phyloP scores from a whole-genome alignment of 208 protist genomes.

The Trypanosoma vivax region DNA sequence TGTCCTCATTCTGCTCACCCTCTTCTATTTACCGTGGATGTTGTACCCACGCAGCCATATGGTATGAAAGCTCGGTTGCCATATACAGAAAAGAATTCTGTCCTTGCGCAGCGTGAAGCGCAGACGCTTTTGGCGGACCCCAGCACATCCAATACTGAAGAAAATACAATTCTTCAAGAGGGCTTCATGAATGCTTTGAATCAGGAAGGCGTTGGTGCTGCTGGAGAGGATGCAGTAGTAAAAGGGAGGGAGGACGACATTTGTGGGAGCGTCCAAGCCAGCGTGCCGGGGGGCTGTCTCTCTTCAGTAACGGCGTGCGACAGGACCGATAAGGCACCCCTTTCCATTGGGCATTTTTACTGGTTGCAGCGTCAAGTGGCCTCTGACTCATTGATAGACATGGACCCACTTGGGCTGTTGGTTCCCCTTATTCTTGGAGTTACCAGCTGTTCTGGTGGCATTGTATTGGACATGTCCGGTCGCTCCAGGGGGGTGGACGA shows the following conservation, averaged over 20 bases:
- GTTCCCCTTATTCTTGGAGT: constrained; percentile 9
- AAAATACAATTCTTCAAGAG: neutral
- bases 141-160: neutral
- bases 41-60: constrained; percentile 36
- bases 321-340: constrained; percentile 15
- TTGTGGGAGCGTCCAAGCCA: too few species aligned
- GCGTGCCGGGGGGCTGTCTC: too few species aligned
- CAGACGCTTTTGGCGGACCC: neutral
- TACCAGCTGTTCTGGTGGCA: neutral
- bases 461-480: constrained; percentile 22
- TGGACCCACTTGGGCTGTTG: constrained; percentile 43
- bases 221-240: too few species aligned
- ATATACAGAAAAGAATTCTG: constrained; percentile 26
- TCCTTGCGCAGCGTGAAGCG: constrained; percentile 14
- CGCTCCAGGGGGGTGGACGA: constrained; percentile 4
- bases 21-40: constrained; percentile 28
- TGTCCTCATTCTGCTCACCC: constrained; percentile 21
- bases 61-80: constrained; percentile 26
- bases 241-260: too few species aligned
- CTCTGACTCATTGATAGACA: constrained; percentile 33
- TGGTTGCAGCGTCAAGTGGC: constrained; percentile 83
- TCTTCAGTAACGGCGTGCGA: too few species aligned
- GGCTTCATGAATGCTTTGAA: constrained; percentile 8
- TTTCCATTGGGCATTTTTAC: constrained; percentile 49
- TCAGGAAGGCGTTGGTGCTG: too few species aligned